Evolutionary conservation across 805 yeast species (phyloP).

Genomic region (Wickerhamomyces pijperi): DNA sequence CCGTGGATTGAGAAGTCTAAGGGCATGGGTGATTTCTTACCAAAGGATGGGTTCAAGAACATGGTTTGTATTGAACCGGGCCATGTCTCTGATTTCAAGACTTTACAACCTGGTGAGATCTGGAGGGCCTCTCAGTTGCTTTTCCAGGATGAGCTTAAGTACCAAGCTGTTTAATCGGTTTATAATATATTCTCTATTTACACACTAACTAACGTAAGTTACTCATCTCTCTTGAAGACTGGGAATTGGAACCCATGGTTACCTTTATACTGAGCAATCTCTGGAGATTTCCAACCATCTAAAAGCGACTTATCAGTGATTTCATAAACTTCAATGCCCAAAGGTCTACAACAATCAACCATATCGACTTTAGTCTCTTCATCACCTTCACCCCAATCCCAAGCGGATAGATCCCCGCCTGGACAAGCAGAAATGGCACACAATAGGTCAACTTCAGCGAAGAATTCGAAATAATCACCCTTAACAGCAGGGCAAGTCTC

Average conservation of each 20-base stretch:
- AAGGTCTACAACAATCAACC: conserved; percentile 52
- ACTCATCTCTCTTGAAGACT: conserved; percentile 11
- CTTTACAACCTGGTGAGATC: conserved; percentile 54
- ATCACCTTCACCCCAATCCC: conserved; percentile 63
- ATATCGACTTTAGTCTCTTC: conserved; percentile 35
- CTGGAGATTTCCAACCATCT: conserved; percentile 40
- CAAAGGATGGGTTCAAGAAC: conserved; percentile 68
- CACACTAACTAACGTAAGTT: no score
- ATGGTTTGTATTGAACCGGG: conserved; percentile 98
- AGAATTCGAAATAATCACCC: conserved; percentile 53
- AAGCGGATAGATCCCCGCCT: conserved; percentile 55
- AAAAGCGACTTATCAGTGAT: conserved; percentile 36
- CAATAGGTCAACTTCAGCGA: conserved; percentile 54
- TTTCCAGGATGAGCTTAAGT: conserved; percentile 47
- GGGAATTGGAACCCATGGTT: conserved; percentile 36
- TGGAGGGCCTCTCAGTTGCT: conserved; percentile 67
- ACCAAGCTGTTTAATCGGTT: conserved; percentile 43
- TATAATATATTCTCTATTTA: no score
- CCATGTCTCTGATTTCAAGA: conserved; percentile 57
- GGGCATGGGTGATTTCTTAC: conserved; percentile 81
- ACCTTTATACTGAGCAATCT: conserved; percentile 41
- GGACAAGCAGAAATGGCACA: conserved; percentile 62
- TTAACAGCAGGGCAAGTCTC: conserved; percentile 54
- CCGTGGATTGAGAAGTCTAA: conserved; percentile 86
- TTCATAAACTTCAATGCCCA: conserved; percentile 49